phyloP scores from a whole-genome alignment of 1,284 basidiomycete species.

The Pseudozyma hubeiensis region DNA sequence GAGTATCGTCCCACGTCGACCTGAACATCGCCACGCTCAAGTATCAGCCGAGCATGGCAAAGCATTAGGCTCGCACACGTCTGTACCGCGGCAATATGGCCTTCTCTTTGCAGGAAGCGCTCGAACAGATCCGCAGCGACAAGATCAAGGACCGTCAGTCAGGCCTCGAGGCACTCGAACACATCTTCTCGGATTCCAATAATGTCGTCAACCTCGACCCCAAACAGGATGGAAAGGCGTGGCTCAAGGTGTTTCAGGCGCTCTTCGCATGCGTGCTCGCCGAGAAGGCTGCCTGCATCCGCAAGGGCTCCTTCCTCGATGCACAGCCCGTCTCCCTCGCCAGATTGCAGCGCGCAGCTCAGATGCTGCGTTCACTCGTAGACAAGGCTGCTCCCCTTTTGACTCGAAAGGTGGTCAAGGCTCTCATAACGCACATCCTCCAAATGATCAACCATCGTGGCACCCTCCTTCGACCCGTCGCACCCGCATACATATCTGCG shows the following conservation, averaged over 20 bases:
- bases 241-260: constrained; percentile 80
- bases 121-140: constrained; percentile 67
- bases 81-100: constrained; percentile 29
- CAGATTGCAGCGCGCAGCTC: constrained; percentile 76
- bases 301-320: constrained; percentile 71
- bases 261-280: constrained; percentile 77
- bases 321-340: constrained; percentile 71
- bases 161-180: constrained; percentile 75
- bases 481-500: constrained; percentile 84
- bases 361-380: constrained; percentile 78
- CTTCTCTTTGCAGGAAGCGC: constrained; percentile 45
- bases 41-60: constrained; percentile 8
- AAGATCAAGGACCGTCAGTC: constrained; percentile 81
- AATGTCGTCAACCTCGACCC: constrained; percentile 74
- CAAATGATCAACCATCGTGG: constrained; percentile 75
- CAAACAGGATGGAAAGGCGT: constrained; percentile 72
- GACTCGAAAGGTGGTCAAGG: constrained; percentile 73
- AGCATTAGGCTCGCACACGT: neutral
- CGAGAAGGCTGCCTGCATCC: constrained; percentile 75
- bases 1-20: too few relatives aligned
- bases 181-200: constrained; percentile 74
- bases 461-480: constrained; percentile 75
- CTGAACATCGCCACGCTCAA: neutral
- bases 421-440: constrained; percentile 77
- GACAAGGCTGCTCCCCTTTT: constrained; percentile 75